Base-by-base conservation (phyloP, 768 basidiomycete genomes). In the Pholiota conissans region DNA sequence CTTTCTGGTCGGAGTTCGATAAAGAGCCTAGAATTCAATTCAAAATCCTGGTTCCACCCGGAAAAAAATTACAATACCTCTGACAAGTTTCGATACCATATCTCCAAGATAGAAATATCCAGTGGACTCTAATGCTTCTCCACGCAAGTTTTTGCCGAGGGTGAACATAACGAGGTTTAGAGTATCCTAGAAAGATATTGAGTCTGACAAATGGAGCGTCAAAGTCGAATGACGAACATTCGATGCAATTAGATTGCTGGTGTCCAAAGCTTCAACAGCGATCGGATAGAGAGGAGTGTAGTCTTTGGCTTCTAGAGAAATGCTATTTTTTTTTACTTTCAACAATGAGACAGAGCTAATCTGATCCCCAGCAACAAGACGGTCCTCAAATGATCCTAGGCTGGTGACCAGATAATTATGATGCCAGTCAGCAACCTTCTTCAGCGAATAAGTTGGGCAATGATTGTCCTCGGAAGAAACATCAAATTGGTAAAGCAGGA, bases 381-480 rank as follows among this genome's bases (percentile, higher is more conserved):
- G 74, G 58, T 85, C 71, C 2, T 75, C 79, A 47, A 79, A 79
- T 3, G 83, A 73, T 0, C 81, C 83, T 20, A 97, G 71, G 55
- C 83, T 85, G 3, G 82, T 84, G 27, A 95, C 84, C 56, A 90
- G 59, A 71, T 95, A 94, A 55, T 91, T 93, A 67, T 93, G 90
- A 61, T 89, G 86, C 88, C 92, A 95, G 35, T 82, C 76, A 0
- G 82, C 69, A 6, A 84, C 63, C 28, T 76, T 74, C 35, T 75
- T 64, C 13, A 90, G 68, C 5, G 66, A 65, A 61, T 74, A 71
- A 0, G 69, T 61, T 30, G 73, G 62, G 14, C 74, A 62, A 32
- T 65, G 63, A 9, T 69, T 65, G n/a, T 75, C 66, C 32, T 67
- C 69, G 14, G 50, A 42, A 16, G 63, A 63, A 49, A 60, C 67